These are phyloP conservation scores for Starmerella bombi DNA, from an alignment of 805 yeast genomes.

Conservation along the genomic window DNA sequence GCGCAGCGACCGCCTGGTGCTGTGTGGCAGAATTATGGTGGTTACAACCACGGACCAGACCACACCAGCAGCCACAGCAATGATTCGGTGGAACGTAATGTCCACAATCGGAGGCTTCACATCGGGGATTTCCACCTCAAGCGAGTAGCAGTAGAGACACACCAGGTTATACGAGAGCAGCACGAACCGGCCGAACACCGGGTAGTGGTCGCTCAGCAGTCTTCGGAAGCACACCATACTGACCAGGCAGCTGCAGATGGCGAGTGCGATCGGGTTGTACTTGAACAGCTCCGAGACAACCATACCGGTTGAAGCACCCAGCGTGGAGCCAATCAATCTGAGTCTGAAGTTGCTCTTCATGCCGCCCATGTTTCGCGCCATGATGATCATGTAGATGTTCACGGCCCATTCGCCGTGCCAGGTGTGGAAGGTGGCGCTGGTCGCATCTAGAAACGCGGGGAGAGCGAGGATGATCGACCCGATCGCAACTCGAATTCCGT, in stretches of 20 bases:
- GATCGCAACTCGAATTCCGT: slow-evolving; percentile 65
- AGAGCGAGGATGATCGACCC: slow-evolving; percentile 57
- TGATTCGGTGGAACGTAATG: slow-evolving; percentile 65
- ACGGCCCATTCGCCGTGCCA: slow-evolving; percentile 81
- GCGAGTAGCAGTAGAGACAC: slow-evolving; percentile 59
- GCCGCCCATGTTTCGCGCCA: slow-evolving; percentile 77
- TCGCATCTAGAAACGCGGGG: slow-evolving; percentile 50
- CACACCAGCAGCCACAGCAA: slow-evolving; percentile 60
- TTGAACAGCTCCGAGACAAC: slow-evolving; percentile 30
- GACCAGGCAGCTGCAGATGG: slow-evolving; percentile 35
- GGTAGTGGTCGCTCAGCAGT: slow-evolving; percentile 38
- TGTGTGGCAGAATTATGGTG: slow-evolving; percentile 51
- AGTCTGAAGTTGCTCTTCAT: slow-evolving; percentile 51
- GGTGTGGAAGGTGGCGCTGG: slow-evolving; percentile 40
- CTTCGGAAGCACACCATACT: slow-evolving; percentile 36
- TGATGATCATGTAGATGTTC: slow-evolving; percentile 68
- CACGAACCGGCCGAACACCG: slow-evolving; percentile 39
- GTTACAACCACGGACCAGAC: slow-evolving; percentile 66
- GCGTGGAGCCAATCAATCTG: slow-evolving; percentile 51
- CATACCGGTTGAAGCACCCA: slow-evolving; percentile 56
- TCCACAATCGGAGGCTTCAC: slow-evolving; percentile 45
- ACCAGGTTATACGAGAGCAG: slow-evolving; percentile 66
- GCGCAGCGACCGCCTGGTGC: slow-evolving; percentile 58
- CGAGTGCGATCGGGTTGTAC: slow-evolving; percentile 42
- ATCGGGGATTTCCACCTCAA: slow-evolving; percentile 42